These are phyloP conservation scores for Craterostigma plantagineum DNA, from an alignment of 257 asterid species.

Conservation along the genomic window DNA sequence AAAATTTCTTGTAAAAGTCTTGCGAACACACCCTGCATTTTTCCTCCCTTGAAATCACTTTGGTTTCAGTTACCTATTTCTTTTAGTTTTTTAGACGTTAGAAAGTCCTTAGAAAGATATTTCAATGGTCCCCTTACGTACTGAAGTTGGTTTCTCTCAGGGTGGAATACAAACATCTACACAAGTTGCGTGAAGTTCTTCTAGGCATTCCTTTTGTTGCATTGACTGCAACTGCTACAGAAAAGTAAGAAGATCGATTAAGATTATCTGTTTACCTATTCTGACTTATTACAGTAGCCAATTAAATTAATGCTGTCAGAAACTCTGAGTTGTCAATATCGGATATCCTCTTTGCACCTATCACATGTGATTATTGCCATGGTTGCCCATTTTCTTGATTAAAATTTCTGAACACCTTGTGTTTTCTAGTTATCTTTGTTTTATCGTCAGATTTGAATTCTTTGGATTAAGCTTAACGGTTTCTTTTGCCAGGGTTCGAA, in stretches of 20 bases:
- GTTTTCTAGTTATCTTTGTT: neutral
- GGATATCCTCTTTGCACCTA: no score
- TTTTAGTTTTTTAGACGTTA: conserved; percentile 2
- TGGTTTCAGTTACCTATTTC: neutral
- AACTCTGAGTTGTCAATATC: no score
- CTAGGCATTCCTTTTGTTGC: conserved; percentile 62
- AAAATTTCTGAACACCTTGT: neutral
- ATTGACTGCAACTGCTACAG: conserved; percentile 94
- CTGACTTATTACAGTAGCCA: no score
- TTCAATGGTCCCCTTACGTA: conserved; percentile 5
- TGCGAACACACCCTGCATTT: no score
- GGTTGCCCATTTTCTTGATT: no score
- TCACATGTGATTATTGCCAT: no score
- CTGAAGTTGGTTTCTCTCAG: conserved; percentile 24
- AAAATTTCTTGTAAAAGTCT: no score
- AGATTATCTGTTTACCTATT: neutral
- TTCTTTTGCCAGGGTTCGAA: conserved; percentile 46
- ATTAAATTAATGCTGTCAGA: no score
- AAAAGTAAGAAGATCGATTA: conserved; percentile 36
- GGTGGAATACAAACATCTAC: conserved; percentile 75
- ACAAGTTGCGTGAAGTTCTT: conserved; percentile 58
- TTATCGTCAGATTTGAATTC: neutral
- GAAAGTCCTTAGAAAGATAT: neutral
- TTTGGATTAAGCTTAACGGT: conserved; percentile 3
- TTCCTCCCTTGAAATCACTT: no score